These are phyloP conservation scores for Verticillium klebahnii DNA, from an alignment of 2,329 filamentous ascomycete species.

Conservation along the genomic window DNA sequence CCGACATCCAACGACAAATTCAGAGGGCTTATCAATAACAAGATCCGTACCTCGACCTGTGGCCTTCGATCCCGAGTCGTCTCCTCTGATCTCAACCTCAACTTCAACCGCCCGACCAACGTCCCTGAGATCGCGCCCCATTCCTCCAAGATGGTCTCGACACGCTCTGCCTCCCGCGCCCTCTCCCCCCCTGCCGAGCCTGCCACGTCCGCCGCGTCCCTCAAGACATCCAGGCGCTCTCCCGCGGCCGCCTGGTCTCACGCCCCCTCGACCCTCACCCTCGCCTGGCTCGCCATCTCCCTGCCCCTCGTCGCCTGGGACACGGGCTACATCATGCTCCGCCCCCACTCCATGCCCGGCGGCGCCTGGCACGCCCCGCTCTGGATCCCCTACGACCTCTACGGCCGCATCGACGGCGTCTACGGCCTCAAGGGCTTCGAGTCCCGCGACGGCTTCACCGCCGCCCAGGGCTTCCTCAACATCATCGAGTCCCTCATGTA, in stretches of 20 bases:
- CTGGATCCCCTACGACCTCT: conserved; percentile 75
- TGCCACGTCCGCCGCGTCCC: conserved; percentile 8
- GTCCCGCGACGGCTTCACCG: conserved; percentile 67
- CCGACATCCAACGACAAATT: no score
- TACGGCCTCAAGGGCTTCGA: conserved; percentile 75
- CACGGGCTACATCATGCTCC: conserved; percentile 70
- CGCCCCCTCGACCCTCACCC: conserved; percentile 38
- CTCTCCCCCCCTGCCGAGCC: conserved; percentile 10
- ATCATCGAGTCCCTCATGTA: conserved; percentile 64
- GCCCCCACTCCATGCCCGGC: conserved; percentile 78
- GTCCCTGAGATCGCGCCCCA: no score
- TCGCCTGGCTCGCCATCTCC: conserved; percentile 70
- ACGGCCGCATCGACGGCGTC: conserved; percentile 73
- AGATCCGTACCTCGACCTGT: no score
- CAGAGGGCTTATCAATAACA: no score
- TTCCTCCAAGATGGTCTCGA: conserved; percentile 29
- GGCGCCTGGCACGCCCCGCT: conserved; percentile 67
- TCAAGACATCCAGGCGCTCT: conserved; percentile 11
- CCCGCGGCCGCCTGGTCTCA: conserved; percentile 25
- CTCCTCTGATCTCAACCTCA: no score
- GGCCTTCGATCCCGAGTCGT: no score
- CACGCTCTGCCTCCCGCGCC: conserved; percentile 28
- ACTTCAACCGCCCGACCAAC: no score
- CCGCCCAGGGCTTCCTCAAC: conserved; percentile 68
- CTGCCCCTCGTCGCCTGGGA: conserved; percentile 82